Base-by-base conservation (phyloP, 345 rosid species). In the Abelmoschus esculentus region DNA sequence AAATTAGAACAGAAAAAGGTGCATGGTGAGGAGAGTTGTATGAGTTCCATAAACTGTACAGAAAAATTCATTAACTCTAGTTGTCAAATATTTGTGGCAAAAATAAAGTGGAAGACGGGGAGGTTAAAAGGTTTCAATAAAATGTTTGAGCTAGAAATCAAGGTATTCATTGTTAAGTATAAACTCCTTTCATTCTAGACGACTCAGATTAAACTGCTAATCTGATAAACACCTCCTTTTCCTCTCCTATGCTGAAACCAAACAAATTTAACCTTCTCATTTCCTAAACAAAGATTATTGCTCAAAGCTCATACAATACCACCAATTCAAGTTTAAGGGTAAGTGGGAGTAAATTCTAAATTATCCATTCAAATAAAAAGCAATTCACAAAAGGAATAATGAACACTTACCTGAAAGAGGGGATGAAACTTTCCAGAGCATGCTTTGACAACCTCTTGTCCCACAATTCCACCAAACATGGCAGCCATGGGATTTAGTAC, bases 381-480 rank as follows among this genome's bases (percentile, higher is more conserved):
- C 11, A 6, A 46, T 7, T 22, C 38, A 6, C 13, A 22, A 54
- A 47, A 52, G 19, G 19, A 62, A 62, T 13, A 52, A 62, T 22
- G 31, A 17, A 29, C n/a, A 50, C 70, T 31, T 31, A 90, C 99
- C 98, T 95, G 99, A 74, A 79, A 87, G 58, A 95, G 90, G 18
- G 99, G 99, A 80, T 95, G 99, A 56, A 95, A 95, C 80, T 95
- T 95, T 69, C 96, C 97, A 71, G 99, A 90, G 83, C 99, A 95
- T 59, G 99, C 99, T 80, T 95, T 95, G 47, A 95, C 90, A 87
- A 91, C 92, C 73, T 95, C 99, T 79, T 95, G 99, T 61, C 98
- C 99, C 61, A 95, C 98, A 70, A 95, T 82, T 53, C 99, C 99
- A 62, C 99, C 99, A 78, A 95, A 95, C 96, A 95, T 91, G 58